Percentiles rank a stretch among this genome's conserved stretches.
phyloP scores from a whole-genome alignment of 371 early-diverging fungal genomes.

The Thermomucor indicae-seudaticae region DNA sequence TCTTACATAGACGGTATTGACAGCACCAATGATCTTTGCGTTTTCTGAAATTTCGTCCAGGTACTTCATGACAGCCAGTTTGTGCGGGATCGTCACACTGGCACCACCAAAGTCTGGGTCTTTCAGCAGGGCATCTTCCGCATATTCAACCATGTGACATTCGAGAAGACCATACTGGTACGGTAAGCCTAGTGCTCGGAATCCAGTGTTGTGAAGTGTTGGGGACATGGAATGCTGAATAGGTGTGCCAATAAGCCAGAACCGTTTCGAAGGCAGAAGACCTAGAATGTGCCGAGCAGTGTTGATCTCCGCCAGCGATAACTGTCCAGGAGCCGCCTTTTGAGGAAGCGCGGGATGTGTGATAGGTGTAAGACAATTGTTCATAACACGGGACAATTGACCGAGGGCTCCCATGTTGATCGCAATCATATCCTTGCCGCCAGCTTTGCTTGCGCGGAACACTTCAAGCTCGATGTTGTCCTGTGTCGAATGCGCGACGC shows the following conservation, averaged over 20 bases:
- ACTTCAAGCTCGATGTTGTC: slow-evolving; percentile 78
- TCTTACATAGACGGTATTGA: slow-evolving; percentile 80
- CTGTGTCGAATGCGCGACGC: slow-evolving; percentile 64
- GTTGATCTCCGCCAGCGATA: slow-evolving; percentile 81
- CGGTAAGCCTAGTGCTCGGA: slow-evolving; percentile 80
- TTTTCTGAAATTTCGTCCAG: slow-evolving; percentile 69
- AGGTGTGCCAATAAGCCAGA: slow-evolving; percentile 90
- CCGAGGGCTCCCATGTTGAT: slow-evolving; percentile 92
- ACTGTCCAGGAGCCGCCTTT: slow-evolving; percentile 94
- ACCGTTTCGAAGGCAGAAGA: slow-evolving; percentile 60
- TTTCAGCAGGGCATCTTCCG: slow-evolving; percentile 51
- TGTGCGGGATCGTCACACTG: slow-evolving; percentile 94
- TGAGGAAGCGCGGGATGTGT: slow-evolving; percentile 80
- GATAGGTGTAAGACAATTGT: slow-evolving; percentile 87
- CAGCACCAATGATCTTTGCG: slow-evolving; percentile 86
- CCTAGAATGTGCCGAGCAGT: slow-evolving; percentile 69
- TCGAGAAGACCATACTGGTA: slow-evolving; percentile 73
- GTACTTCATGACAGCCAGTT: slow-evolving; percentile 76
- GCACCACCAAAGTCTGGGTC: slow-evolving; percentile 88
- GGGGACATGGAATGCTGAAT: slow-evolving; percentile 90
- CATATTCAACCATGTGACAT: slow-evolving; percentile 62
- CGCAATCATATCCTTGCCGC: slow-evolving; percentile 75
- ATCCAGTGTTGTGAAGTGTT: slow-evolving; percentile 89
- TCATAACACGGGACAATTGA: slow-evolving; percentile 84
- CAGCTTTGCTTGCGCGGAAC: slow-evolving; percentile 44